A percentile compares a stretch with the other conserved stretches of the same genome.
Evolutionary conservation across 2,329 filamentous ascomycete genomes (phyloP).

Genomic region (Diaporthe caulivora): DNA sequence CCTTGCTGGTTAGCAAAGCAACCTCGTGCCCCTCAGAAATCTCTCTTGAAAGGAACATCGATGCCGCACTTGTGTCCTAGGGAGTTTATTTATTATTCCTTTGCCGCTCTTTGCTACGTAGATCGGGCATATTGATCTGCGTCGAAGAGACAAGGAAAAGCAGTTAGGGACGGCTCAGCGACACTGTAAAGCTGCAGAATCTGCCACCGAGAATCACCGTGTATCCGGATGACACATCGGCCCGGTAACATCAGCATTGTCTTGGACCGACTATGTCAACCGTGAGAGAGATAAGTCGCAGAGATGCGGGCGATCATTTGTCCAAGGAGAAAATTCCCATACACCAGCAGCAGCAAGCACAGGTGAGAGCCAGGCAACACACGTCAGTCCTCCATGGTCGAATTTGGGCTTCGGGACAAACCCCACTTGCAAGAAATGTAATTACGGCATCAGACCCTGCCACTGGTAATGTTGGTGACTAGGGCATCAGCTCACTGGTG

Average conservation of each 20-base stretch:
- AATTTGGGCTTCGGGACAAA: not conserved
- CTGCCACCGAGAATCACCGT: not conserved
- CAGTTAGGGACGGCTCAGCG: conserved; percentile 7
- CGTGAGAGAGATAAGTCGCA: not conserved
- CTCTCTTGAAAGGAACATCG: not conserved
- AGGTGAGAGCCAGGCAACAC: not conserved
- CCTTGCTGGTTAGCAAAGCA: conserved; percentile 19
- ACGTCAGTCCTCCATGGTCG: not conserved
- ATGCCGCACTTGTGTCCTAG: not conserved
- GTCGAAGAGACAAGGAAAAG: conserved; percentile 21
- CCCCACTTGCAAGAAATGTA: not conserved
- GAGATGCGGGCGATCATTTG: not conserved
- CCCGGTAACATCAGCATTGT: not conserved
- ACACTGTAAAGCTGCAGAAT: conserved; percentile 1
- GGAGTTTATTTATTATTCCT: not conserved
- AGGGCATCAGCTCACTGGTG: not conserved
- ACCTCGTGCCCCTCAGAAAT: not conserved
- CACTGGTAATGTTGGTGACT: not conserved
- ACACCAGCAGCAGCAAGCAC: not conserved
- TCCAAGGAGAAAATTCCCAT: not conserved
- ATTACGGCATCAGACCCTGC: not conserved
- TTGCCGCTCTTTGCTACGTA: conserved; percentile 16
- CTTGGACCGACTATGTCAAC: conserved; percentile 8
- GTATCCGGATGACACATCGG: conserved; percentile 19
- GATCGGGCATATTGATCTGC: conserved; percentile 9